Evolutionary conservation across 495 filamentous ascomycete genomes (phyloP).

Genomic region (Penicillium riverlandense): DNA sequence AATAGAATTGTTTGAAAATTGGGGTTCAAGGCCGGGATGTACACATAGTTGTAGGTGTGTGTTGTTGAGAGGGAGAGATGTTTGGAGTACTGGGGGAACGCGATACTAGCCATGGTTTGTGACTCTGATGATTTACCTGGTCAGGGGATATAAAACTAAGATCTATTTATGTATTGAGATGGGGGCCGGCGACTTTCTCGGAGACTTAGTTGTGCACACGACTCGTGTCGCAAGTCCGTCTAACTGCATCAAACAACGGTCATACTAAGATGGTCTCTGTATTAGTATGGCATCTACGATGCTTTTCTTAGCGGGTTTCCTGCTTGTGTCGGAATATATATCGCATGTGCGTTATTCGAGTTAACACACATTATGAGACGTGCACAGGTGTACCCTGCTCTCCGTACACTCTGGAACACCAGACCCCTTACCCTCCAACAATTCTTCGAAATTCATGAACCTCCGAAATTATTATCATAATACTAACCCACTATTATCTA

Average conservation of each 20-base stretch:
- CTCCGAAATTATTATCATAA: too few relatives aligned
- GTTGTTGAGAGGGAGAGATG: neutral
- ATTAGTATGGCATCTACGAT: neutral
- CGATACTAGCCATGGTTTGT: constrained; percentile 1
- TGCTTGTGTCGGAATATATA: too few relatives aligned
- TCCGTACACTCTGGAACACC: too few relatives aligned
- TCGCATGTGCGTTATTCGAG: too few relatives aligned
- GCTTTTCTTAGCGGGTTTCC: too few relatives aligned
- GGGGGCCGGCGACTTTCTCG: neutral
- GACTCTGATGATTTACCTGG: neutral
- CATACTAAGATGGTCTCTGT: neutral
- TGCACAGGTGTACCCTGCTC: too few relatives aligned
- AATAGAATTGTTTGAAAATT: constrained; percentile 20
- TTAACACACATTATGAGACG: too few relatives aligned
- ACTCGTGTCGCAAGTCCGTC: too few relatives aligned
- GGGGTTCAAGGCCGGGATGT: constrained; percentile 11
- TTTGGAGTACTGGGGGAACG: constrained; percentile 2
- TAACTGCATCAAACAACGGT: too few relatives aligned
- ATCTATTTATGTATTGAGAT: neutral
- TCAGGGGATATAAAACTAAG: neutral
- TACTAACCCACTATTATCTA: too few relatives aligned
- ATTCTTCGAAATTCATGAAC: too few relatives aligned
- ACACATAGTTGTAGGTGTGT: constrained; percentile 19
- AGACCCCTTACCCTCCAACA: too few relatives aligned
- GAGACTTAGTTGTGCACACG: neutral